Evolutionary conservation across 2,329 filamentous ascomycete genomes (phyloP), one percentile per base, ranked within the genome.

Genomic region (Parastagonospora nodorum): DNA sequence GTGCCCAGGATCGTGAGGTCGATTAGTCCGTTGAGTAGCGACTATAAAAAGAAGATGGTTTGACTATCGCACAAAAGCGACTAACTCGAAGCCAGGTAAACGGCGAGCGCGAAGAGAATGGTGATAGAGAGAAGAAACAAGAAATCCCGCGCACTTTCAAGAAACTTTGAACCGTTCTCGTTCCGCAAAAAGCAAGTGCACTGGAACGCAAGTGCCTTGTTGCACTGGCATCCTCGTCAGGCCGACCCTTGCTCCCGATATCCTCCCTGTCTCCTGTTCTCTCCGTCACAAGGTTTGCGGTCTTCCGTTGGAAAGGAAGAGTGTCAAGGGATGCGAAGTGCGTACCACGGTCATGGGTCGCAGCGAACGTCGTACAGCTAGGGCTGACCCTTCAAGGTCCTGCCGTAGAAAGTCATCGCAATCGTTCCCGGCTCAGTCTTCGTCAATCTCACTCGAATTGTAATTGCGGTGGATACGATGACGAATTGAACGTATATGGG

Each of bases 101-200:
- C 19, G 19, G 19, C 19, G 30, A 27, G 28, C 9, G 42, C 14
- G 37, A 16, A 14, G 37, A 11, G 45, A 38, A 42, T 19, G 38
- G 27, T 30, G 44, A 41, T 24, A 35, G 38, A 35, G 31, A 32
- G 32, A 37, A 11, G 16, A 30, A 38, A 29, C 14, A 31, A 14
- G 15, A 48, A 33, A n/a, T n/a, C 35, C 44, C 30, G 9, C 24
- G 15, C 40, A 36, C 33, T 48, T 43, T n/a, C 39, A n/a, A 43
- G 31, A 48, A 43, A 48, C 39, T 48, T 42, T 48, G 45, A 42
- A 43, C 24, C 29, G 31, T 48, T 31, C 38, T 35, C 32, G 40
- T 48, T 48, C 45, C 38, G 45, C 45, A 42, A 48, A 48, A 48
- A 48, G 40, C 39, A 42, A 48, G 24, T 30, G 32, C 45, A 41